These are phyloP conservation scores for Allium fistulosum DNA, from an alignment of 106 monocot species.

Conservation along the genomic window DNA sequence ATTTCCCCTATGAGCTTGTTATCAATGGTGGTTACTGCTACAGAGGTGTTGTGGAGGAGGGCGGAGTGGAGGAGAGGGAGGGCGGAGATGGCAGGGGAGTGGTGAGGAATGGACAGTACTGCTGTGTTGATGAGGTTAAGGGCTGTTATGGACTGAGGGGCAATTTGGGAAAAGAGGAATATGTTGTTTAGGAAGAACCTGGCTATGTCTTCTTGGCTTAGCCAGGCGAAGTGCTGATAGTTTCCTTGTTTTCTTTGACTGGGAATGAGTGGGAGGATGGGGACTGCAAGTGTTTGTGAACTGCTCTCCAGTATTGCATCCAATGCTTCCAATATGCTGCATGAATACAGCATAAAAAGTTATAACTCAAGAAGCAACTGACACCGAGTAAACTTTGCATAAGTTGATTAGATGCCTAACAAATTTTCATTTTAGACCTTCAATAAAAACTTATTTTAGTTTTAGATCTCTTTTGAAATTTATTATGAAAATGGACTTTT, in stretches of 20 bases:
- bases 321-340: constrained; percentile 50
- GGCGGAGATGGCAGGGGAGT: constrained; percentile 49
- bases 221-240: constrained; percentile 39
- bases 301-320: constrained; percentile 45
- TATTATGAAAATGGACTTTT: too few species aligned
- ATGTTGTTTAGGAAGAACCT: constrained; percentile 76
- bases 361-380: too few species aligned
- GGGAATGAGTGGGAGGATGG: constrained; percentile 20
- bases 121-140: constrained; percentile 48
- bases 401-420: too few species aligned
- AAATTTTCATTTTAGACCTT: too few species aligned
- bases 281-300: constrained; percentile 38
- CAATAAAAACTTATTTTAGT: too few species aligned
- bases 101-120: constrained; percentile 30
- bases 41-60: constrained; percentile 33
- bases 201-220: constrained; percentile 64
- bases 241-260: constrained; percentile 12
- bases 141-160: constrained; percentile 33
- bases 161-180: constrained; percentile 46
- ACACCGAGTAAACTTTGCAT: too few species aligned
- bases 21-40: constrained; percentile 63
- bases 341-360: neutral
- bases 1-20: constrained; percentile 63
- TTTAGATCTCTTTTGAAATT: too few species aligned
- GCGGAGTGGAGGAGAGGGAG: constrained; percentile 46